Base-by-base conservation (phyloP, 2,329 filamentous ascomycete genomes). In the Fusarium camptoceras region DNA sequence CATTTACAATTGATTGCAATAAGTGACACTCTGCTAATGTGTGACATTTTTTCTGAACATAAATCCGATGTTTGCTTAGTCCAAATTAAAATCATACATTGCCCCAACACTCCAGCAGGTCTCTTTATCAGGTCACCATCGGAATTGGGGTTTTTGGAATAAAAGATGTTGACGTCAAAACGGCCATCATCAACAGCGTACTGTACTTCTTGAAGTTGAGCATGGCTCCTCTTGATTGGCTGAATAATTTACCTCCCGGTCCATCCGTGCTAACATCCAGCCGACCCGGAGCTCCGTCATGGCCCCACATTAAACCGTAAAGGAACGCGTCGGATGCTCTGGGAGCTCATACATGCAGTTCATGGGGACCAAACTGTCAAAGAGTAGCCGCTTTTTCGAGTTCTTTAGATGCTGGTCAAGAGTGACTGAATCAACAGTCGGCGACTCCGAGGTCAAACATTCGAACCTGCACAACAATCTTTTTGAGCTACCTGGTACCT, bases 391-490 rank as follows among this genome's bases (percentile, higher is more conserved):
- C 11, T 5, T n/a, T 37, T 37, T 18, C 10, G 34, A 37, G 3
- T 11, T 10, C 12, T 37, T 7, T 3, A 11, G 12, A 37, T 37
- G 10, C 34, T n/a, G 2, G 4, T n/a, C 7, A 7, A 37, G 10
- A 37, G 12, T 12, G 6, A n/a, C 10, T 37, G 3, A 7, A 2
- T 8, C 18, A n/a, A 37, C 10, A 12, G 18, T n/a, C 6, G 9
- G 5, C 10, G 18, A n/a, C 5, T n/a, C 7, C 3, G 0, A 10
- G 5, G 16, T n/a, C 1, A 1, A 11, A 37, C n/a, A n/a, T n/a
- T n/a, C n/a, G n/a, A n/a, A n/a, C n/a, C n/a, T n/a, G n/a, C n/a
- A n/a, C n/a, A n/a, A n/a, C n/a, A n/a, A n/a, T n/a, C n/a, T n/a
- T n/a, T n/a, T n/a, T n/a, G n/a, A n/a, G n/a, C n/a, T n/a, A n/a